Percentiles rank a stretch among this genome's conserved stretches.
phyloP scores from a whole-genome alignment of 257 asterid species.

The Parsonsia alboflavescens region DNA sequence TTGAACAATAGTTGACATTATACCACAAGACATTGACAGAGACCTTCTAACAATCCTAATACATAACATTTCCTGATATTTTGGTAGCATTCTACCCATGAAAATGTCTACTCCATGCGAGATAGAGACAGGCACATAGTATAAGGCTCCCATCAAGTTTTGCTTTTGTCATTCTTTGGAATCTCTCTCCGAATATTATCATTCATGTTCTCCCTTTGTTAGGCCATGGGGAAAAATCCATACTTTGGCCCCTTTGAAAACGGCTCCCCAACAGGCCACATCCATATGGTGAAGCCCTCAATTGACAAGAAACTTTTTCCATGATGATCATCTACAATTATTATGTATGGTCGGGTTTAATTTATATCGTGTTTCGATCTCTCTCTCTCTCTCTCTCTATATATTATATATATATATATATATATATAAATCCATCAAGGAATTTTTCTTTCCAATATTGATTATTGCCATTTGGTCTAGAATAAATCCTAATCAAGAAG shows the following conservation, averaged over 20 bases:
- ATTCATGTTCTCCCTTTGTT: neutral
- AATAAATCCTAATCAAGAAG: no score
- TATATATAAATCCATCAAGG: no score
- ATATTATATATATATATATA: no score
- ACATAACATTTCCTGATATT: no score
- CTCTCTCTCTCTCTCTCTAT: no score
- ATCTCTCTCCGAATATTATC: neutral
- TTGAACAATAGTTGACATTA: neutral
- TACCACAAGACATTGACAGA: neutral
- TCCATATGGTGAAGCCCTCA: slow-evolving; percentile 3
- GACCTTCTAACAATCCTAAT: neutral
- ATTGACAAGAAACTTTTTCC: neutral
- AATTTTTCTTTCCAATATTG: no score
- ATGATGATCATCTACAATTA: neutral
- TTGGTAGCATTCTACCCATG: neutral
- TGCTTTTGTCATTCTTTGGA: neutral
- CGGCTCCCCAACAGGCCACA: slow-evolving; percentile 1
- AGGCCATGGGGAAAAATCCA: neutral
- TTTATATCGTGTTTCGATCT: no score
- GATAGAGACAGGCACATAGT: neutral
- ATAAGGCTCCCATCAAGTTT: neutral
- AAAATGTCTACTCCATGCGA: neutral
- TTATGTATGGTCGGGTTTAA: no score
- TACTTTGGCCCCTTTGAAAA: slow-evolving; percentile 1
- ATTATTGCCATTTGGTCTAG: no score